These are phyloP conservation scores for Ochromonas danica DNA, from an alignment of 108 stramenopile genomes.

Conservation along the genomic window DNA sequence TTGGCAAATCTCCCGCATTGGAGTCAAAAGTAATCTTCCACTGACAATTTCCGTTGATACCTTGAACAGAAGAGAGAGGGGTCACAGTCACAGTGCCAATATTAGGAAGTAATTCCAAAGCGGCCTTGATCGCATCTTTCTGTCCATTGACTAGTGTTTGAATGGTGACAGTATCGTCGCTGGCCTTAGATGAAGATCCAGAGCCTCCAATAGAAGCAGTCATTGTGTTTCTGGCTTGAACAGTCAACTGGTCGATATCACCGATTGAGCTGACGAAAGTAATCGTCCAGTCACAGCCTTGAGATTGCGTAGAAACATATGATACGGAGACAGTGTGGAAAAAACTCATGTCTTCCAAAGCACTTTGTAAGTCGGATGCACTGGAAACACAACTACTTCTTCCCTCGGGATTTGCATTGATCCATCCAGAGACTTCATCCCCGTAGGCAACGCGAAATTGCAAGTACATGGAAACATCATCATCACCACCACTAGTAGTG, in stretches of 20 bases:
- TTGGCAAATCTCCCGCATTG: constrained; percentile 64
- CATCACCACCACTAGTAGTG: constrained; percentile 48
- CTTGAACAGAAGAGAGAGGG: constrained; percentile 38
- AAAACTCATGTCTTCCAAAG: constrained; percentile 56
- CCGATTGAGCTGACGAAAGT: constrained; percentile 63
- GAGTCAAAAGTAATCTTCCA: constrained; percentile 72
- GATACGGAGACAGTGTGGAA: constrained; percentile 64
- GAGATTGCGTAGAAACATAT: constrained; percentile 49
- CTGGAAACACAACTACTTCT: constrained; percentile 58
- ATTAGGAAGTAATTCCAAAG: constrained; percentile 65
- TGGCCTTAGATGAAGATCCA: constrained; percentile 18
- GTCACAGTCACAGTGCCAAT: constrained; percentile 69
- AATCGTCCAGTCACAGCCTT: constrained; percentile 64
- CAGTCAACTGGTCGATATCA: constrained; percentile 42
- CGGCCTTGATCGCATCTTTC: constrained; percentile 64
- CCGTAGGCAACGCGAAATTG: constrained; percentile 43
- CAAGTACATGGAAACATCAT: constrained; percentile 59
- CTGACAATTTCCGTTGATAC: constrained; percentile 52
- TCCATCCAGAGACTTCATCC: constrained; percentile 37
- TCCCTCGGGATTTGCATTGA: constrained; percentile 51
- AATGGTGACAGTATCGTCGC: constrained; percentile 50
- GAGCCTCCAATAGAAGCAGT: background rate
- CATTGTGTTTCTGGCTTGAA: constrained; percentile 8
- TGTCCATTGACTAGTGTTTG: constrained; percentile 34
- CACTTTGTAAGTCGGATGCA: constrained; percentile 54